Evolutionary conservation across 345 rosid genomes (phyloP), one percentile per base, ranked within the genome.

Genomic region (Moricandia arvensis): DNA sequence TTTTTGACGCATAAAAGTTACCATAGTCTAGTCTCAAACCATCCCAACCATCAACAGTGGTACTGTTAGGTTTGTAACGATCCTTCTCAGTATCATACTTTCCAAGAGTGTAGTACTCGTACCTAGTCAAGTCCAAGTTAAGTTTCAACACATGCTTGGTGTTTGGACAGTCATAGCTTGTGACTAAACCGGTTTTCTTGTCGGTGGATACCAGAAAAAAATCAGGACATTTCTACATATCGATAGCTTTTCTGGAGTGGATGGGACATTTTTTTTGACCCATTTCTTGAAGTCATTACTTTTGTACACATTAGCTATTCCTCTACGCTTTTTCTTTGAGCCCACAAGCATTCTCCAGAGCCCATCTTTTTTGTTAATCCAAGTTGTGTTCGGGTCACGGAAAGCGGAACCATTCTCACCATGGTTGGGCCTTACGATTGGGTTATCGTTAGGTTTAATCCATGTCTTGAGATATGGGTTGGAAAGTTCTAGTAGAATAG

Each of bases 221-320:
- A 69, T 90, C 97, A 10, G 92, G 87, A 24, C 94, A 93, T 83
- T 93, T 97, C 97, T 97, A 93, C 98, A 90, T 90, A 55, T 97
- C 96, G 43, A 96, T 93, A 0, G 47, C 57, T 57, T 58, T 24
- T 80, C 83, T 71, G 72, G 83, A 33, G 63, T 94, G 95, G 0
- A 94, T 45, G 0, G 95, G 95, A 68, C 87, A 88, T 37, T 79
- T 68, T 2, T 86, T 83, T 85, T 87, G 11, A 43, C 59, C 97
- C 97, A 94, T 7, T 69, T 66, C 75, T 80, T 59, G 54, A 94
- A 94, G 16, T 94, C 91, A 68, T 59, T 68, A 21, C 98, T 94
- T 59, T 79, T 74, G 31, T 90, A 94, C 69, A 94, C 34, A 73
- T 85, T 77, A 13, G 85, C 91, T 0, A 91, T 68, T 12, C 98